phyloP scores from a whole-genome alignment of 805 yeast genomes.

The Sugiyamaella americana region DNA sequence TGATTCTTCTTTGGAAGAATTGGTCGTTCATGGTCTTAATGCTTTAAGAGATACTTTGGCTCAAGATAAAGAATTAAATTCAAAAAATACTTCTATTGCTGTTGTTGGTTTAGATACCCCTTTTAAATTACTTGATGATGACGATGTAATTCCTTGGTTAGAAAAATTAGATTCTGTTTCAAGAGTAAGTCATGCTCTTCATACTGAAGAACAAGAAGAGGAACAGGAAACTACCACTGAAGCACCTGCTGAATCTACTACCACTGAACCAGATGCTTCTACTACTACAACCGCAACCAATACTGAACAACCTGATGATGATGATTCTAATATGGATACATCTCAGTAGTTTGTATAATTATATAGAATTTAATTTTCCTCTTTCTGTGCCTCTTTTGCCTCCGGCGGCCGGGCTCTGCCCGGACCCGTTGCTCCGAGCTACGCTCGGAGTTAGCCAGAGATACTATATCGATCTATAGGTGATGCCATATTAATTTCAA shows the following conservation, averaged over 20 bases:
- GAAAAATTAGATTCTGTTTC: constrained; percentile 63
- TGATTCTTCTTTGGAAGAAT: constrained; percentile 57
- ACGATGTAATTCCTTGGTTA: constrained; percentile 76
- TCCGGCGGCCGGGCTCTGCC: no score
- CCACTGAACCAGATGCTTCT: constrained; percentile 12
- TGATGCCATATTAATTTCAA: no score
- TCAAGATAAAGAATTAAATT: constrained; percentile 86
- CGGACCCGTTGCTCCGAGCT: no score
- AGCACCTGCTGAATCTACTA: constrained; percentile 4
- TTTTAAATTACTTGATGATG: constrained; percentile 80
- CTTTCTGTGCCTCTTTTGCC: no score
- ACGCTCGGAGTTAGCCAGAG: no score
- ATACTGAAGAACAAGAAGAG: constrained; percentile 22
- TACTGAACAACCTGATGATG: background rate
- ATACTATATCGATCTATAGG: no score
- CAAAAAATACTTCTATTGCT: constrained; percentile 82
- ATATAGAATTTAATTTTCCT: no score
- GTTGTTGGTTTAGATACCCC: constrained; percentile 78
- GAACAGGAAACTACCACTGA: constrained; percentile 18
- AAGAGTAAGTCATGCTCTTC: constrained; percentile 41
- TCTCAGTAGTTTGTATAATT: background rate
- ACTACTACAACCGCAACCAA: constrained; percentile 16
- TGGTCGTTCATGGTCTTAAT: constrained; percentile 78
- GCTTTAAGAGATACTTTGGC: constrained; percentile 91
- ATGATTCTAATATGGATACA: background rate